Base-by-base conservation (phyloP, 1,139 yeast genomes). In the Kodamaea sp. region DNA sequence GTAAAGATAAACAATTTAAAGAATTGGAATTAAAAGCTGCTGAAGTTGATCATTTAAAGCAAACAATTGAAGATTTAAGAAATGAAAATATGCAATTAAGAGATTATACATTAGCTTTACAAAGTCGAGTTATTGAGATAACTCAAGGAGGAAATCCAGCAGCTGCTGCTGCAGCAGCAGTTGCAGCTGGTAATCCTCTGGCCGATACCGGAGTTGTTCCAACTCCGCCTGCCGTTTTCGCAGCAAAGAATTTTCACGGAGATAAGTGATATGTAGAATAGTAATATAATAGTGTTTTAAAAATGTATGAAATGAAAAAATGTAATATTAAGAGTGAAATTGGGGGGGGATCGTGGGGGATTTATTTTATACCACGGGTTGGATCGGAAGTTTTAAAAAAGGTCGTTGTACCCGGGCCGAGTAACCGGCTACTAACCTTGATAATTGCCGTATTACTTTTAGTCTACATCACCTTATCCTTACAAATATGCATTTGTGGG, bases 1-100 rank as follows among this genome's bases (percentile, higher is more conserved):
- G 96, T 42, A 82, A 84, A 57, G 95, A 86, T 50, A 75, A 77
- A 44, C 80, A 85, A 53, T 79, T 88, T 49, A 84, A 81, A 60
- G 90, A 86, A 36, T 69, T 88, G 45, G 96, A 88, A 63, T 62
- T 68, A 29, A 81, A 81, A 55, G 86, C 85, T 5, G 70, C 73
- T 35, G 83, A 81, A 55, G 76, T 78, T 36, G 78, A 76, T 43
- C 66, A 66, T 27, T 65, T 84, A 51, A 77, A 78, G 55, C 80
- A 76, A 48, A 75, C 80, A 9, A 74, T 84, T 48, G 85, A 80
- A 42, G 77, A 74, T 20, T 70, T 86, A 48, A 72, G 79, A 40
- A 73, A 75, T 29, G 95, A 86, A 55, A 86, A 84, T 61, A 65
- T 75, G 52, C 82, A 82, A 57, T 71, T 87, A 48, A 73, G 90